Evolutionary conservation across 768 basidiomycete genomes (phyloP).

Genomic region (Coprinellus micaceus): DNA sequence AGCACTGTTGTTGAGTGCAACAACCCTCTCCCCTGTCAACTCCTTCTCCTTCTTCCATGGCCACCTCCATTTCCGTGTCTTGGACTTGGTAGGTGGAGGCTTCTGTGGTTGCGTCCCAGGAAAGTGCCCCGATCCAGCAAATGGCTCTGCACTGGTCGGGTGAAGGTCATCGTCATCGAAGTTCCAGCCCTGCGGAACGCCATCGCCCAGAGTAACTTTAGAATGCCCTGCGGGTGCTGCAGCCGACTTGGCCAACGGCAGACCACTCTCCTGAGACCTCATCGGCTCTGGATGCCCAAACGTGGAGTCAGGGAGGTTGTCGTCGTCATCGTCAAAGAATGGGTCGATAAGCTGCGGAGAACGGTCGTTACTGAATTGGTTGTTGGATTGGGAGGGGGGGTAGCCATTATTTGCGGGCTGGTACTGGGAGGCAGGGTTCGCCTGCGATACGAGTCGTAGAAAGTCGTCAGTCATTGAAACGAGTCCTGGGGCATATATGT

Average conservation of each 20-base stretch:
- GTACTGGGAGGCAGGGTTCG: slow-evolving; percentile 56
- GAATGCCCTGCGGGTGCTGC: slow-evolving; percentile 62
- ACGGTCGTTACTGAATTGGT: slow-evolving; percentile 35
- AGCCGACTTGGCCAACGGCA: slow-evolving; percentile 56
- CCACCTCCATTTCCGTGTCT: slow-evolving; percentile 65
- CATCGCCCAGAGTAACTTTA: slow-evolving; percentile 39
- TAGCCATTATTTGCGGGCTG: slow-evolving; percentile 55
- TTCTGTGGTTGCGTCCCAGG: slow-evolving; percentile 26
- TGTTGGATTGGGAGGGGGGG: slow-evolving; percentile 48
- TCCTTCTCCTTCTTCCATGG: slow-evolving; percentile 74
- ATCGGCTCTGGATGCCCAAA: slow-evolving; percentile 51
- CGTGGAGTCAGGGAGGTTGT: slow-evolving; percentile 65
- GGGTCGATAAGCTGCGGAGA: slow-evolving; percentile 66
- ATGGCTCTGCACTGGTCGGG: slow-evolving; percentile 32
- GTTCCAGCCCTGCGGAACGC: slow-evolving; percentile 66
- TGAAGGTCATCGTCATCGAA: slow-evolving; percentile 65
- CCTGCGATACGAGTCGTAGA: slow-evolving; percentile 64
- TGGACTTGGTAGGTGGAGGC: slow-evolving; percentile 20
- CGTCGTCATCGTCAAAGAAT: slow-evolving; percentile 88
- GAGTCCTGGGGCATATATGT: background rate
- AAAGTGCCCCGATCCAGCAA: slow-evolving; percentile 42
- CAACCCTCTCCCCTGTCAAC: slow-evolving; percentile 70
- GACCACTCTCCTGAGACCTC: slow-evolving; percentile 51
- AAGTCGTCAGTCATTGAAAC: slow-evolving; percentile 66
- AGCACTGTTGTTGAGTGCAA: slow-evolving; percentile 74